A percentile compares a stretch with the other conserved stretches of the same genome.
Conservation (phyloP, 352 stramenopile species). For the Globisporangium radiosum region DNA sequence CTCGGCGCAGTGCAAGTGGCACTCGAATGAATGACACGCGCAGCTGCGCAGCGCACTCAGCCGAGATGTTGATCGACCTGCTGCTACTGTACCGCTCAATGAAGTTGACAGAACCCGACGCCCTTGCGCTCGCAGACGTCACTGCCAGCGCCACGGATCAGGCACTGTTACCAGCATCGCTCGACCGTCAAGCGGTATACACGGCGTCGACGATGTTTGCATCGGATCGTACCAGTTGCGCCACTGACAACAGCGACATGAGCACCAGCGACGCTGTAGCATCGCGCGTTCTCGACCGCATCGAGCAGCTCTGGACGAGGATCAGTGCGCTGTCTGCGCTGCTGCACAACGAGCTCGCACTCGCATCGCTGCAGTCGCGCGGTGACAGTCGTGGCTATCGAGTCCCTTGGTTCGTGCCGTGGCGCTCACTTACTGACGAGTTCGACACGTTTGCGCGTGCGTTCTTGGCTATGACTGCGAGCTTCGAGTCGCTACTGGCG, state of each 20-base stretch:
- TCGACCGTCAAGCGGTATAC: no score
- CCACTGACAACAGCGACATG: no score
- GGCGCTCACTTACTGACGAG: slow-evolving; percentile 6
- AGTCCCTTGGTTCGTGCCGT: slow-evolving; percentile 6
- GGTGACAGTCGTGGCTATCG: neutral
- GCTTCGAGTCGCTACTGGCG: slow-evolving; percentile 5
- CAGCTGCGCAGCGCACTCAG: slow-evolving; percentile 11
- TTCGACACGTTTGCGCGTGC: slow-evolving; percentile 6
- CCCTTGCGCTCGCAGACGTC: slow-evolving; percentile 3
- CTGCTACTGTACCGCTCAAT: slow-evolving; percentile 14
- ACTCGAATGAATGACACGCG: neutral
- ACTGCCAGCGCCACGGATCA: neutral
- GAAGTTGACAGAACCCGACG: no score
- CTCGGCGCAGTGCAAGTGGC: no score
- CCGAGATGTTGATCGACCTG: slow-evolving; percentile 22
- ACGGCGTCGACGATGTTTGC: no score
- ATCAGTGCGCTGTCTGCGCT: neutral
- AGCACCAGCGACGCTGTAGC: no score
- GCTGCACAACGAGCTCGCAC: neutral
- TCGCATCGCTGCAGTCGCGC: neutral
- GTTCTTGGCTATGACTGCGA: slow-evolving; percentile 3
- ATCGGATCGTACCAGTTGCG: no score
- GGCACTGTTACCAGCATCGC: no score
- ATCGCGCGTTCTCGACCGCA: neutral
- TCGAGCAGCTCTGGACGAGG: neutral